These are phyloP conservation scores for Pseudoturritis turrita DNA, from an alignment of 345 rosid genomes.

Conservation along the genomic window DNA sequence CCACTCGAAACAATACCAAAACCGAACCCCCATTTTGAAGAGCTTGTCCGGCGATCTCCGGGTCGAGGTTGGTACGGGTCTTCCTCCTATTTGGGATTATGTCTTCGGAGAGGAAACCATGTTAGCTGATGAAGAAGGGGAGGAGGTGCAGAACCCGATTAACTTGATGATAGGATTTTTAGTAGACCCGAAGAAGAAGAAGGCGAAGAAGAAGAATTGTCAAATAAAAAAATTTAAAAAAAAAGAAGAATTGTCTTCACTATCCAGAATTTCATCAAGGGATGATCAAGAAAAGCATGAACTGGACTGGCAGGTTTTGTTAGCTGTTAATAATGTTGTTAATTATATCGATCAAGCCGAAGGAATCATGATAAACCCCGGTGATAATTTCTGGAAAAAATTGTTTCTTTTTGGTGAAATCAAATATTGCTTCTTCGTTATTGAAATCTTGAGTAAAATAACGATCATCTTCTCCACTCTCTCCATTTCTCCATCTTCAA, in stretches of 20 bases:
- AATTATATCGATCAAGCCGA: slow-evolving; percentile 31
- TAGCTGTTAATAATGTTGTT: slow-evolving; percentile 37
- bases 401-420: too few species aligned
- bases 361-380: slow-evolving; percentile 24
- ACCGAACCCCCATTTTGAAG: too few species aligned
- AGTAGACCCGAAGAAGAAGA: slow-evolving; percentile 25
- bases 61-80: slow-evolving; percentile 27
- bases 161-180: slow-evolving; percentile 19
- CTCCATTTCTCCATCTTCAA: too few species aligned
- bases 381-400: too few species aligned
- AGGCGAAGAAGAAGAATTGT: too few species aligned
- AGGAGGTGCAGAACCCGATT: slow-evolving; percentile 33
- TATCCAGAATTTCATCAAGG: slow-evolving; percentile 14
- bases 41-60: too few species aligned
- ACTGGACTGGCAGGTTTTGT: slow-evolving; percentile 48
- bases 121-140: slow-evolving; percentile 39
- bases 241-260: slow-evolving; percentile 29
- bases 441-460: too few species aligned
- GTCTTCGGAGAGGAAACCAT: slow-evolving; percentile 24
- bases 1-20: too few species aligned
- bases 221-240: too few species aligned
- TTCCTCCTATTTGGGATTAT: slow-evolving; percentile 25
- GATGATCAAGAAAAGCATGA: slow-evolving; percentile 23
- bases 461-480: too few species aligned
- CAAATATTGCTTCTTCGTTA: too few species aligned